Base-by-base conservation (phyloP, 148 eudicot species). In the Hydrangea macrophylla region DNA sequence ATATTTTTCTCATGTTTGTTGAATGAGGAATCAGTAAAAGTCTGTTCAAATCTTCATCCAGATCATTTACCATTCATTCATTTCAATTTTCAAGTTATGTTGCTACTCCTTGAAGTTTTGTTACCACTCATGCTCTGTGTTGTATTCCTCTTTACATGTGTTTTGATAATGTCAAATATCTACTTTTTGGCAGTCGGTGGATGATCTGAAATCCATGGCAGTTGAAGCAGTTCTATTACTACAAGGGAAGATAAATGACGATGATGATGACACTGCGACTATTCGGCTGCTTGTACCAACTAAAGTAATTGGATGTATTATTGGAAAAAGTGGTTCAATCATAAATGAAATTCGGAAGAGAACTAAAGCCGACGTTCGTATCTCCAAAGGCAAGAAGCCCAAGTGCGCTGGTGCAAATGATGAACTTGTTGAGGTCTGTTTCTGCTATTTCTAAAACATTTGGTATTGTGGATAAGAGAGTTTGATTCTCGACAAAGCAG, bases 141-240 rank as follows among this genome's bases (percentile, higher is more conserved):
- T 48, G 5, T 71, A 15, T 18, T 65, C 31, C 22, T 28, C 18
- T 22, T 65, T 27, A 23, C 22, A 20, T 33, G 30, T 36, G 48
- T 56, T 33, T 50, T 73, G 69, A 69, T 37, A 13, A 32, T 50
- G 44, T 78, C 54, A 18, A 27, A 22, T 5, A 11, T 15, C 55
- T 53, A 61, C 54, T 51, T 62, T 73, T 60, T 64, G 32, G 61
- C 85, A 93, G 98, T 86, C 89, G 22, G 22, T 67, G 60, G 98
- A 93, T 67, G 98, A 93, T 79, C 45, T 82, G 60, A 88, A 86
- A 70, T 90, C 97, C 33, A 86, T 73, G 85, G 92, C 96, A 27
- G 88, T 93, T 57, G 96, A 93, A 84, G 97, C 98, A 53, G 89
- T 93, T 73, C 80, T 92, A 2, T 79, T 93, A 76, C 94, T 93